Base-by-base conservation (phyloP, 176 grass and related monocot species). In the Olyra latifolia region DNA sequence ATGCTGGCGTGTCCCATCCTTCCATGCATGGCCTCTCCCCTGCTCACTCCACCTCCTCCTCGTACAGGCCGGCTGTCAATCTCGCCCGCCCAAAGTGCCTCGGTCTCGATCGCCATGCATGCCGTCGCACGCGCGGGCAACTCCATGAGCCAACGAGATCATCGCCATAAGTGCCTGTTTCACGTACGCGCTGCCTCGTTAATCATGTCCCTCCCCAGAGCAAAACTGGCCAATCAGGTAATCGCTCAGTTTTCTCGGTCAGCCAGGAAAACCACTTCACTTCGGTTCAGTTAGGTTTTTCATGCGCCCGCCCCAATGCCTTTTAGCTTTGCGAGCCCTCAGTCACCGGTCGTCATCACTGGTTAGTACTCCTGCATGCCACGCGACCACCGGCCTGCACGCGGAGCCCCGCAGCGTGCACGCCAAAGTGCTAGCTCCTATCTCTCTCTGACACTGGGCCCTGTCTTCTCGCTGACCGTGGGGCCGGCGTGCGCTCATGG, bases 291-390 rank as follows among this genome's bases (percentile, higher is more conserved):
- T 35, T 35, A 35, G 32, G 32, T 35, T 1, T 35, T 35, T 35
- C 32, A 2, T 35, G 32, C 32, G 32, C 1, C 32, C 4, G 32
- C 4, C 32, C 32, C 32, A 35, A 35, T 35, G 32, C 32, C 32
- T 46, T 84, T 61, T 6, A 10, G 49, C 27, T 67, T 67, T 66
- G 72, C 28, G 41, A 48, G 52, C 53, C n/a, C 40, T 50, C n/a
- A n/a, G n/a, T n/a, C 68, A 22, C 53, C 54, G n/a, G 74, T 78
- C 83, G 74, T 78, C 83, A 78, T 78, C 74, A 62, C 64, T 15
- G 23, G 40, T 2, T 50, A 5, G 8, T 44, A n/a, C n/a, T 41
- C 5, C 59, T 59, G 56, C 16, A 45, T 11, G 62, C 35, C 17
- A 12, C 12, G 69, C 46, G 69, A 30, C 67, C 45, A n/a, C 69